Base-by-base conservation (phyloP, 1,284 basidiomycete species). In the Golubevia pallescens region DNA sequence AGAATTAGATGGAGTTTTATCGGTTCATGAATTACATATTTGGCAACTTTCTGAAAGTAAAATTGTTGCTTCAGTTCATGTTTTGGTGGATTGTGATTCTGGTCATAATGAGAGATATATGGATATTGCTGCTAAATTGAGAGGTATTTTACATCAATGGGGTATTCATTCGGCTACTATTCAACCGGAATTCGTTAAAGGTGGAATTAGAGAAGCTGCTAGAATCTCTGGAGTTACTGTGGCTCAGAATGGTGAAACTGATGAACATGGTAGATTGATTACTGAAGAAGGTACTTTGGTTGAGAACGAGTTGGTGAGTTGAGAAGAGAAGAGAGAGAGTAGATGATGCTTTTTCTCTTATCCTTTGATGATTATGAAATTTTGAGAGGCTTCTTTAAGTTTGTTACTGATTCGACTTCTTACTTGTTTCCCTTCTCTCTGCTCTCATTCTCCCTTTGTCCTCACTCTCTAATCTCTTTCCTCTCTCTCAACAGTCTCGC, bases 41-140 rank as follows among this genome's bases (percentile, higher is more conserved):
- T 99, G 97, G 97, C 95, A 97, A 83, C 88, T 95, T 38, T 92
- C 91, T 16, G 93, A 94, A 86, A 89, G 89, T 70, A 97, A 97
- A 83, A 91, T 95, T 61, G 93, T 99, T 48, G 96, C 96, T 3
- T 95, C 93, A 0, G 95, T 99, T 19, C 97, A 99, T 86, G 93
- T 99, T 58, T 90, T 94, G 70, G 91, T 95, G 23, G 91, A 91
- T 34, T 89, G 86, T 56, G 86, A 91, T 64, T 88, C 89, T 56
- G 89, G 90, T 67, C 93, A 97, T 78, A 81, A 85, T 14, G 74
- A 83, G 42, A 75, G 75, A 58, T 98, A 97, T 86, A 97, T 97
- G 93, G 90, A 89, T 3, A 90, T 97, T 57, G 94, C 94, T 2
- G 90, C 89, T 58, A 89, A 92, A 60, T 95, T 99, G 71, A 89